Conservation (phyloP, 2,329 filamentous ascomycete genomes). For the Beauveria caledonica region DNA sequence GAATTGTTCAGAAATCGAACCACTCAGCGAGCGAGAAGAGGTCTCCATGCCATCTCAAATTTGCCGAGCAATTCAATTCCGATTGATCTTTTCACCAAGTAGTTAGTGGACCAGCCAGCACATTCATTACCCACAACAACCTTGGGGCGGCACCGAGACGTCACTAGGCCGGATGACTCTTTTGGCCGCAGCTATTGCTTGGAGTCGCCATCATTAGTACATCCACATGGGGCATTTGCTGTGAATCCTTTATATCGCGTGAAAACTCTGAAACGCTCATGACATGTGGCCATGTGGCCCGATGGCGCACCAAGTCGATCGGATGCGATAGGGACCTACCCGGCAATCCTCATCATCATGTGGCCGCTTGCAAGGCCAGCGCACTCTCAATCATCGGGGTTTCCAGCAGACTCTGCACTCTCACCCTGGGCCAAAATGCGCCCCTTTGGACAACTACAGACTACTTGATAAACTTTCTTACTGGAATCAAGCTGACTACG, state of each 20-base stretch:
- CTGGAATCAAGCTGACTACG: not conserved
- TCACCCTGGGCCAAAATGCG: not conserved
- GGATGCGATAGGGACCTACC: not conserved
- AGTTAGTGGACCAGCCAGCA: not conserved
- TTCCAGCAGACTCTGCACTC: not conserved
- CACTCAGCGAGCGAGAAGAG: not conserved
- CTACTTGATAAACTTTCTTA: not conserved
- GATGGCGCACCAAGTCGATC: not conserved
- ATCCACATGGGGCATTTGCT: not conserved
- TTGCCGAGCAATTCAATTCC: slow-evolving; percentile 1
- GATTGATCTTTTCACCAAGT: not conserved
- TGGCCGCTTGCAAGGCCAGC: not conserved
- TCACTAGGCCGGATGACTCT: slow-evolving; percentile 8
- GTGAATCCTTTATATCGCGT: not conserved
- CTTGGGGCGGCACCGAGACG: not conserved
- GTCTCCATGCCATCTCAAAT: not conserved
- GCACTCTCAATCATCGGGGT: not conserved
- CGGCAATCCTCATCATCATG: not conserved
- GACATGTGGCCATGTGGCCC: not conserved
- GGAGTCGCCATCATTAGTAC: not conserved
- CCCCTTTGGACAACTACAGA: not conserved
- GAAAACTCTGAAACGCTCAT: slow-evolving; percentile 1
- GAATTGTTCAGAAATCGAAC: not conserved
- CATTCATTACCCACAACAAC: slow-evolving; percentile 2
- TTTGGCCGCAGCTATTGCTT: not conserved